phyloP scores from a whole-genome alignment of 257 asterid genomes.

The Plantago elongata region DNA sequence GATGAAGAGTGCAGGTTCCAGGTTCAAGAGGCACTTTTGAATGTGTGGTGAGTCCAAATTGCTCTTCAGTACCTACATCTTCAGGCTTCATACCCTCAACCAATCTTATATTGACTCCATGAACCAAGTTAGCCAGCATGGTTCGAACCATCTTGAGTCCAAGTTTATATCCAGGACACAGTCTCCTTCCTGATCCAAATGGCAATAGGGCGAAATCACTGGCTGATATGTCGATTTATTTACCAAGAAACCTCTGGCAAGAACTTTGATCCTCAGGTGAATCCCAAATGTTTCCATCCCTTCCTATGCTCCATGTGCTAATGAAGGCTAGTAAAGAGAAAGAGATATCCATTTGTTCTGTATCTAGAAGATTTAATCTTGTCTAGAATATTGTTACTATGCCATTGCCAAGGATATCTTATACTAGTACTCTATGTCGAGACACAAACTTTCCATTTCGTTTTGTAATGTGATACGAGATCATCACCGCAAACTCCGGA shows the following conservation, averaged over 20 bases:
- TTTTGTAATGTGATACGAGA: no score
- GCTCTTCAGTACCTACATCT: slow-evolving; percentile 13
- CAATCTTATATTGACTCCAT: slow-evolving; percentile 23
- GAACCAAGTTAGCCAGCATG: slow-evolving; percentile 22
- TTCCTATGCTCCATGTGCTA: slow-evolving; percentile 12
- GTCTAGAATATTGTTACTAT: no score
- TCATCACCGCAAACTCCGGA: no score
- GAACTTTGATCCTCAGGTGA: slow-evolving; percentile 1
- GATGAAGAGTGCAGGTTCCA: slow-evolving; percentile 19
- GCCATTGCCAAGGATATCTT: no score
- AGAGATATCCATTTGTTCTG: no score
- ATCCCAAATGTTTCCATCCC: slow-evolving; percentile 5
- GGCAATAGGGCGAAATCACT: slow-evolving; percentile 13
- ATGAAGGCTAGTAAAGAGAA: no score
- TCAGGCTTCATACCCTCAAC: slow-evolving; percentile 11
- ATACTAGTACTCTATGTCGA: no score
- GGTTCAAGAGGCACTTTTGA: slow-evolving; percentile 16
- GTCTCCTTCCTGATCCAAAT: slow-evolving; percentile 12
- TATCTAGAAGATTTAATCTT: no score
- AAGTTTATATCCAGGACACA: slow-evolving; percentile 14
- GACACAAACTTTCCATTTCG: no score
- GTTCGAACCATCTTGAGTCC: slow-evolving; percentile 13
- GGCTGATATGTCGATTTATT: slow-evolving; percentile 5
- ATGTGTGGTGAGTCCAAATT: slow-evolving; percentile 11
- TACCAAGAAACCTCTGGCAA: slow-evolving; percentile 11